Base-by-base conservation (phyloP, 805 yeast genomes). In the Zygosaccharomyces gambellarensis region DNA sequence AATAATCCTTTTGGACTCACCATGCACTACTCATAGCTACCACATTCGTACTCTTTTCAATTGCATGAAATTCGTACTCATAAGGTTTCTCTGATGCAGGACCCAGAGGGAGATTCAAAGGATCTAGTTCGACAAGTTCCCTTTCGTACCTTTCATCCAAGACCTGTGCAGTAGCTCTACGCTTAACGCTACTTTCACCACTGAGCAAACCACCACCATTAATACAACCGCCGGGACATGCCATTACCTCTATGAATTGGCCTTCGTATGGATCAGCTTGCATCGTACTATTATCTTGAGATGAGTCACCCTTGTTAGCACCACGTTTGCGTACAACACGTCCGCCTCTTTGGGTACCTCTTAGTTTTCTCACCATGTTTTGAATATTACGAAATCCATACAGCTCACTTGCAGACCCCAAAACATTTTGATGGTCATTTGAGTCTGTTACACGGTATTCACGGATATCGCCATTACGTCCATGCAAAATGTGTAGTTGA, bases 161-260 rank as follows among this genome's bases (percentile, higher is more conserved):
- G 14, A 43, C 36, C 31, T 55, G 57, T 0, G 60, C 55, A 19
- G 55, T 46, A 4, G 52, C 49, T 10, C 57, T 45, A 14, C 58
- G 54, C 27, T 53, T 43, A 3, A 52, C 50, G 39, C 50, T 51
- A 12, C 36, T 45, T 0, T 81, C 80, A 4, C 73, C 74, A 4
- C 79, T 75, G 17, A 89, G 77, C 59, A 90, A 90, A 0, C 99
- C 99, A 21, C 99, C 98, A 9, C 99, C 99, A 61, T 92, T 94
- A 49, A 90, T 87, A 62, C 98, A 94, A 1, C 99, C 99, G 27
- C 88, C 90, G 5, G 99, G 99, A 66, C 99, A 94, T 0, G 99
- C 99, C 97, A 90, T 92, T 40, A 94, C 85, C 61, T 94, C 99
- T 5, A 92, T 87, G 57, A 85, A 87, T 53, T 88, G 94, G 57